These are phyloP conservation scores for Oryza coarctata DNA, from an alignment of 176 grass and related monocot genomes.

Conservation along the genomic window DNA sequence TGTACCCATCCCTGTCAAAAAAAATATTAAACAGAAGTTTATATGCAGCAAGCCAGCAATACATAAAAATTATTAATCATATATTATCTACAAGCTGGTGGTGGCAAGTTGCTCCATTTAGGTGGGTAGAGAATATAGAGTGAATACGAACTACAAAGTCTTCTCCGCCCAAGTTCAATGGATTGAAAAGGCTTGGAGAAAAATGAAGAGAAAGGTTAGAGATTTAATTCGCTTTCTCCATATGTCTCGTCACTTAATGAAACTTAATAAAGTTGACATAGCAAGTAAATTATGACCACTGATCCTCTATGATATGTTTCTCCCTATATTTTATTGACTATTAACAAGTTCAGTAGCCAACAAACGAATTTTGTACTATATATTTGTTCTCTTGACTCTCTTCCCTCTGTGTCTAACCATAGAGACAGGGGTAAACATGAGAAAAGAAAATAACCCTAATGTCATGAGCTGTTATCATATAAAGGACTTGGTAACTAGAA, in stretches of 20 bases:
- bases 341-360: not conserved
- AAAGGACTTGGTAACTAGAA: slow-evolving; percentile 7
- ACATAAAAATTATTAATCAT: not conserved
- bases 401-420: not conserved
- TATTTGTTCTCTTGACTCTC: not conserved
- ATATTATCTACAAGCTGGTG: not conserved
- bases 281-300: not conserved
- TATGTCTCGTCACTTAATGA: not conserved
- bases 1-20: slow-evolving; percentile 87
- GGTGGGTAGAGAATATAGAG: not conserved
- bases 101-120: slow-evolving; percentile 1
- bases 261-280: not conserved
- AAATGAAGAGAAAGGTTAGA: not conserved
- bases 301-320: not conserved
- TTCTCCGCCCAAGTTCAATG: not conserved
- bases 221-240: not conserved
- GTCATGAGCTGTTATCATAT: not conserved
- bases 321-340: not conserved
- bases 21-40: slow-evolving; percentile 28
- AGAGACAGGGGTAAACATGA: not conserved
- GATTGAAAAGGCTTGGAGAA: not conserved
- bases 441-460: slow-evolving; percentile 2
- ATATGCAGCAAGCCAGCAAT: slow-evolving; percentile 35
- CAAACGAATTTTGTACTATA: not conserved
- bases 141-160: not conserved